A percentile compares a stretch with the other conserved stretches of the same genome.
Conservation (phyloP, 176 grass and related monocot genomes). For the Oryza australiensis region DNA sequence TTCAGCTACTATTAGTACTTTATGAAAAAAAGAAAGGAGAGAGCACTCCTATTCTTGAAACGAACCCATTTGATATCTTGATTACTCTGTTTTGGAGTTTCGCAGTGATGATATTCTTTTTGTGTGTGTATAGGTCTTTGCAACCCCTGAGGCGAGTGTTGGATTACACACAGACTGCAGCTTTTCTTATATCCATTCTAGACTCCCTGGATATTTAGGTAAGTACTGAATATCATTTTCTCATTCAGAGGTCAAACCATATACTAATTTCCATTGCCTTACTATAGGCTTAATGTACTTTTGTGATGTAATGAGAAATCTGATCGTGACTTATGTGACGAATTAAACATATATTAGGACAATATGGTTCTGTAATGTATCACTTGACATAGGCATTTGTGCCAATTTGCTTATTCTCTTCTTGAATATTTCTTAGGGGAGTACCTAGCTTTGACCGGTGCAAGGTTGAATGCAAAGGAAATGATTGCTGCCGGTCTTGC, state of each 20-base stretch:
- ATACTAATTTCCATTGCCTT: background rate
- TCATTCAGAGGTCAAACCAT: background rate
- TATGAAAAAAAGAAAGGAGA: background rate
- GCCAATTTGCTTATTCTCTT: conserved; percentile 26
- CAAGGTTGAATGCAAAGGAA: conserved; percentile 88
- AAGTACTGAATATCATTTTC: conserved; percentile 18
- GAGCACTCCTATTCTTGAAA: conserved; percentile 1
- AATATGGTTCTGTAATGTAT: background rate
- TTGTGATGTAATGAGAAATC: background rate
- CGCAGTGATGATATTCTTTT: background rate
- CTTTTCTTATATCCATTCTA: conserved; percentile 94
- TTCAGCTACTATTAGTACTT: background rate
- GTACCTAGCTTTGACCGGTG: conserved; percentile 80
- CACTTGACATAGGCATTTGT: background rate
- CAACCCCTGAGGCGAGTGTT: conserved; percentile 85
- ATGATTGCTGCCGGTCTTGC: conserved; percentile 81
- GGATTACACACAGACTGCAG: conserved; percentile 93
- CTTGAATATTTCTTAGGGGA: conserved; percentile 57
- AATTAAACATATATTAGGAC: conserved; percentile 14
- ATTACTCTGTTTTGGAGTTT: background rate
- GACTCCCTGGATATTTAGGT: conserved; percentile 85
- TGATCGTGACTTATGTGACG: background rate
- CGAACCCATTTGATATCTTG: background rate
- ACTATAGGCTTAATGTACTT: background rate
- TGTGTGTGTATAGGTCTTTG: conserved; percentile 54